A percentile compares a stretch with the other conserved stretches of the same genome.
These are phyloP conservation scores for Acacia melanoxylon DNA, from an alignment of 306 rosid species.

Conservation along the genomic window DNA sequence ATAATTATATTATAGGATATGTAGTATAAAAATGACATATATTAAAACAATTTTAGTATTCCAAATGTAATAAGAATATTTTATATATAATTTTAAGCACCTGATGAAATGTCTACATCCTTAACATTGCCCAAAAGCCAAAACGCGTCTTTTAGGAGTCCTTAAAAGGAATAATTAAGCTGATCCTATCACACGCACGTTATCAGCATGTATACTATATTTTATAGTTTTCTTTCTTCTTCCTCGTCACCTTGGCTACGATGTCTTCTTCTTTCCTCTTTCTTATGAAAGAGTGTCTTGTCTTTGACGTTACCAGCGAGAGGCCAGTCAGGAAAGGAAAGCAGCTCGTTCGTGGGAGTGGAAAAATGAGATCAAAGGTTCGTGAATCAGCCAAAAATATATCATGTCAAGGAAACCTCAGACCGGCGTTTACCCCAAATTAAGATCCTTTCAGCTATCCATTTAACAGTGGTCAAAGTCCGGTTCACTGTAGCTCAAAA, in stretches of 20 bases:
- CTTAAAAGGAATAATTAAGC: background rate
- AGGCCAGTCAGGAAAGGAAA: too few species aligned
- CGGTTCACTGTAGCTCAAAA: background rate
- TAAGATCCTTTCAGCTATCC: background rate
- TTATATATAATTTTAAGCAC: background rate
- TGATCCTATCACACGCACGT: too few species aligned
- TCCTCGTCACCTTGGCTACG: background rate
- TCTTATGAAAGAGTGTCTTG: background rate
- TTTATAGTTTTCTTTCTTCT: too few species aligned
- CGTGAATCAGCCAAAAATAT: background rate
- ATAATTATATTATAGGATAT: too few species aligned
- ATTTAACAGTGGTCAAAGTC: background rate
- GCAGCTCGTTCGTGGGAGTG: background rate
- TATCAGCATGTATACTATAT: too few species aligned
- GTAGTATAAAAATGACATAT: too few species aligned
- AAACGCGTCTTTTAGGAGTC: background rate
- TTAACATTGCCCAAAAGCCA: background rate
- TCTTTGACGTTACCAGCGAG: too few species aligned
- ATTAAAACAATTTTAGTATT: too few species aligned
- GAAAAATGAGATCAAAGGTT: background rate
- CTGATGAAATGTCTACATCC: background rate
- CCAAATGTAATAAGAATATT: too few species aligned
- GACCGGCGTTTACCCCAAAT: background rate
- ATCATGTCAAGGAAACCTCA: background rate
- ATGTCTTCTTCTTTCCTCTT: background rate